Evolutionary conservation across 257 asterid genomes (phyloP), one percentile per base, ranked within the genome.

Genomic region (Parsonsia alboflavescens): DNA sequence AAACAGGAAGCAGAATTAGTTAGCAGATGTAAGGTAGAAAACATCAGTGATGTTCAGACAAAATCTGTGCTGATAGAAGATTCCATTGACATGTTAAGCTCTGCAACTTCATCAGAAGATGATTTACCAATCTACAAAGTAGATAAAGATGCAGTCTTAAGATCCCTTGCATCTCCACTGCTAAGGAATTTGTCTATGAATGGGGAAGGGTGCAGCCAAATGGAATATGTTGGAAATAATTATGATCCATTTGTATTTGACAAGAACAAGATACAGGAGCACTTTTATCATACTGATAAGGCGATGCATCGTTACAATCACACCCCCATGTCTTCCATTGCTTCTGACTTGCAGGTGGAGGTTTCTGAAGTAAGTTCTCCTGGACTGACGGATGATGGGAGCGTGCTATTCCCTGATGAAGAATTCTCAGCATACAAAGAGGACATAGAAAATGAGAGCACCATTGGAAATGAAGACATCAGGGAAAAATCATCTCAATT

Each of bases 291-390:
- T 56, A 74, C 84, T 10, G 80, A 85, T 42, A 80, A 26, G 61
- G 62, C 75, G 2, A 58, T 62, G 41, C 75, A 39, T 39, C 69
- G 17, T 8, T 26, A 22, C 41, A 58, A 48, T n/a, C 97, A 83
- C 74, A 45, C 80, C 12, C 84, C 87, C 46, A 72, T 89, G 63
- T 77, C 80, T 56, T 95, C 98, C n/a, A 85, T 90, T 45, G 96
- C 93, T 75, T 95, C 99, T 10, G 99, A 90, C 75, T 58, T 95
- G 87, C 96, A 92, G 76, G 99, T 95, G 42, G 98, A 95, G 86
- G 87, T 86, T 62, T 88, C 96, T 11, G 96, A 95, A 71, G 59
- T 92, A 22, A 83, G 96, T 70, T 92, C 94, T 2, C 93, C 98
- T 17, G 88, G 88, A 13, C 72, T 66, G 10, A 84, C 90, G 13